Evolutionary conservation across 2,329 filamentous ascomycete species (phyloP).

Genomic region (Rhytidhysteron rufulum): DNA sequence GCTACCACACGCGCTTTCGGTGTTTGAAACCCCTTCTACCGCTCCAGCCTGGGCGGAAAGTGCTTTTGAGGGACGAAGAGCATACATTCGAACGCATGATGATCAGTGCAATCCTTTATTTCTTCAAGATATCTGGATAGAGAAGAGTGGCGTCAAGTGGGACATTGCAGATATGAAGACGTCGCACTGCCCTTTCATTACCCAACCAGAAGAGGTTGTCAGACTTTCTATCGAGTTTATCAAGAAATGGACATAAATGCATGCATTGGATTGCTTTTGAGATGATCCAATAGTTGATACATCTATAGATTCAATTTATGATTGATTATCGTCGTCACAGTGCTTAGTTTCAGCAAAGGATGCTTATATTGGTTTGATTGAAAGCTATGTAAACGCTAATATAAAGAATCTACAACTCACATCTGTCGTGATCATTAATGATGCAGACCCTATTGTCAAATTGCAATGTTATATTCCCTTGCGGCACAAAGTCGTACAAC

Average conservation of each 20-base stretch:
- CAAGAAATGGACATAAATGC: neutral
- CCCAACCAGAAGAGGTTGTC: constrained; percentile 2
- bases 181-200: constrained; percentile 13
- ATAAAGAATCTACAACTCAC: too few relatives aligned
- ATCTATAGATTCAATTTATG: too few relatives aligned
- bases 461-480: too few relatives aligned
- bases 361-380: too few relatives aligned
- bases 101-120: constrained; percentile 12
- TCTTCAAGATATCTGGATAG: constrained; percentile 12
- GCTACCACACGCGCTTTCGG: constrained; percentile 11
- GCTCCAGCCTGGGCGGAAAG: constrained; percentile 12
- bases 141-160: constrained; percentile 12
- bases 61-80: constrained; percentile 10
- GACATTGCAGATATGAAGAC: constrained; percentile 7
- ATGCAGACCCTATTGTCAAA: too few relatives aligned
- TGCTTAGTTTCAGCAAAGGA: too few relatives aligned
- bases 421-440: too few relatives aligned
- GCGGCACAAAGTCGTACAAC: too few relatives aligned
- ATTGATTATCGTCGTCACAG: too few relatives aligned
- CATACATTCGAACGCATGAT: constrained; percentile 8
- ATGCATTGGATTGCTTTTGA: neutral
- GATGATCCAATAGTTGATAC: too few relatives aligned
- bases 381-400: too few relatives aligned
- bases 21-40: constrained; percentile 10
- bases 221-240: neutral